These are phyloP conservation scores for Fusarium guadeloupense DNA, from an alignment of 2,329 filamentous ascomycete genomes.

Conservation along the genomic window DNA sequence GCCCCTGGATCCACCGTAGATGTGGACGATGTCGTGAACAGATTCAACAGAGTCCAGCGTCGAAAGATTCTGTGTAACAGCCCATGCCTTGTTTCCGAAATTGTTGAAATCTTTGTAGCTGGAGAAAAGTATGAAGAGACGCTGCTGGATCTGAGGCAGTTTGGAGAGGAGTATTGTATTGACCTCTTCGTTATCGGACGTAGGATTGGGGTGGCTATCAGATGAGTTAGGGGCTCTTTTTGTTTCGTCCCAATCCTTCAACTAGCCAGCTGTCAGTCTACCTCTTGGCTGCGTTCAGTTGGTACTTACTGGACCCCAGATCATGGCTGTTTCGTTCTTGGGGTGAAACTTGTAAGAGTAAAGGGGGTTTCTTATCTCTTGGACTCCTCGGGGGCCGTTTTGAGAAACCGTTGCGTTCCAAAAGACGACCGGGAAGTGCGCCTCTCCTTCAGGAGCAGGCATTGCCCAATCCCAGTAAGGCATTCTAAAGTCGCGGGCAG, in stretches of 20 bases:
- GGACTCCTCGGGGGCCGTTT: slow-evolving; percentile 64
- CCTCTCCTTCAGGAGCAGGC: slow-evolving; percentile 57
- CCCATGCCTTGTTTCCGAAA: slow-evolving; percentile 75
- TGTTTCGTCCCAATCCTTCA: slow-evolving; percentile 68
- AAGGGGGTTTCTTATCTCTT: slow-evolving; percentile 69
- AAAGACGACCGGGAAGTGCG: slow-evolving; percentile 56
- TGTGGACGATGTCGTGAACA: slow-evolving; percentile 71
- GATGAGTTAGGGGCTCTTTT: slow-evolving; percentile 61
- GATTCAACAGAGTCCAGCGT: slow-evolving; percentile 72
- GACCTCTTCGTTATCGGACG: slow-evolving; percentile 68
- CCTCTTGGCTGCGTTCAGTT: rapidly evolving
- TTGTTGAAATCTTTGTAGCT: slow-evolving; percentile 73
- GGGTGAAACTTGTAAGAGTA: slow-evolving; percentile 70
- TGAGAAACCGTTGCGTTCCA: slow-evolving; percentile 62
- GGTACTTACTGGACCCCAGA: slow-evolving; percentile 65
- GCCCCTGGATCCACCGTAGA: slow-evolving; percentile 66
- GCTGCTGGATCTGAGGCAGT: slow-evolving; percentile 64
- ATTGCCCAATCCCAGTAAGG: slow-evolving; percentile 70
- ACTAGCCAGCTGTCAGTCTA: slow-evolving; percentile 50
- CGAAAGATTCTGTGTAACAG: slow-evolving; percentile 55
- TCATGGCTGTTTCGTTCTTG: slow-evolving; percentile 65
- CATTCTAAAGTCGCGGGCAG: slow-evolving; percentile 62
- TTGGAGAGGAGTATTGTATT: slow-evolving; percentile 56
- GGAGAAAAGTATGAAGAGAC: slow-evolving; percentile 74
- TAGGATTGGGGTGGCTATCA: slow-evolving; percentile 43